A percentile compares a stretch with the other conserved stretches of the same genome.
Evolutionary conservation across 202 grass and related monocot species (phyloP).

Genomic region (Saccharum hybrid): DNA sequence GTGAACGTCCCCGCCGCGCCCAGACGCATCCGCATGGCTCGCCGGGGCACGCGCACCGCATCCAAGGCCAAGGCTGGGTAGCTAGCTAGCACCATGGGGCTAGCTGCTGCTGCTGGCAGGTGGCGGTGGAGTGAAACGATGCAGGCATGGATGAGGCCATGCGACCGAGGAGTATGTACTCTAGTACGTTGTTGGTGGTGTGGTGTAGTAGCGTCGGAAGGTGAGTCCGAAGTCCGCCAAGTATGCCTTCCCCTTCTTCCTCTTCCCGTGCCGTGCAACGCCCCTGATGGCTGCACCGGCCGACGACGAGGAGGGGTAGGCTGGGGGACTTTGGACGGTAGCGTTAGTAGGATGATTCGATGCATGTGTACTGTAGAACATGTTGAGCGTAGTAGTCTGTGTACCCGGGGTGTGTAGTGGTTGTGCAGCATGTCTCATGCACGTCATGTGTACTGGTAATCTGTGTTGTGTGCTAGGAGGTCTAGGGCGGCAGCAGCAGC

Average conservation of each 20-base stretch:
- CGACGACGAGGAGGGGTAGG: conserved; percentile 4
- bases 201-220: too few relatives aligned
- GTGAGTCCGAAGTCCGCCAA: background rate
- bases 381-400: background rate
- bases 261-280: too few relatives aligned
- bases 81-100: too few relatives aligned
- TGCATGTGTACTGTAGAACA: background rate
- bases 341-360: background rate
- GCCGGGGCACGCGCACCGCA: background rate
- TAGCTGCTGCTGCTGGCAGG: too few relatives aligned
- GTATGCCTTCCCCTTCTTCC: background rate
- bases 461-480: too few relatives aligned
- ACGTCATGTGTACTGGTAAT: too few relatives aligned
- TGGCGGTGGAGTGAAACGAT: background rate
- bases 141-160: too few relatives aligned
- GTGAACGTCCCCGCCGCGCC: background rate
- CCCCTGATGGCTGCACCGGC: too few relatives aligned
- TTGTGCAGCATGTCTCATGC: background rate
- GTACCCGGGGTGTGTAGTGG: too few relatives aligned
- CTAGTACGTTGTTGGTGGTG: too few relatives aligned
- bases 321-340: conserved; percentile 42
- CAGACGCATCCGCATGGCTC: background rate
- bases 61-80: background rate
- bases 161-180: too few relatives aligned
- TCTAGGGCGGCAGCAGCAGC: too few relatives aligned